Percentiles rank a stretch among this genome's conserved stretches.
These are phyloP conservation scores for Amylocarpus encephaloides DNA, from an alignment of 2,329 filamentous ascomycete genomes.

Conservation along the genomic window DNA sequence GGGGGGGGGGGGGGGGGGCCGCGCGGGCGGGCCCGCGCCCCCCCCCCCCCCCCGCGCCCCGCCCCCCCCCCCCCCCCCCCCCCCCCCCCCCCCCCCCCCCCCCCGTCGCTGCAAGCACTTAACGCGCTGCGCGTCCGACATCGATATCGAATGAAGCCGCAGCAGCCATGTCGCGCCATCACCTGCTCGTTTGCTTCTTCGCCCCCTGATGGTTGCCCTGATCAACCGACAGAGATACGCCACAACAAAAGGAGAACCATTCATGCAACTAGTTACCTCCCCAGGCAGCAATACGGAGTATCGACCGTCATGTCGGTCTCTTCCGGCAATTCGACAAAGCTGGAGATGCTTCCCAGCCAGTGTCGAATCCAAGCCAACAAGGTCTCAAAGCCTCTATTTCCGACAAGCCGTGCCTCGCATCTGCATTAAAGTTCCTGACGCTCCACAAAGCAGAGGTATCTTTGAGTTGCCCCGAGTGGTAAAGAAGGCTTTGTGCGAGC, in stretches of 20 bases:
- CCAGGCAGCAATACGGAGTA: background rate
- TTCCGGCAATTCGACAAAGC: background rate
- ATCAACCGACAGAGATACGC: slow-evolving; percentile 13
- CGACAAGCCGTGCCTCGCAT: background rate
- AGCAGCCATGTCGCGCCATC: slow-evolving; percentile 9
- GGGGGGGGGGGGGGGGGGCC: too few relatives aligned
- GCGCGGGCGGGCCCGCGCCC: too few relatives aligned
- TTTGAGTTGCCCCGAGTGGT: slow-evolving; percentile 4
- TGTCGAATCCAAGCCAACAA: background rate
- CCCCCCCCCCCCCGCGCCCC: too few relatives aligned
- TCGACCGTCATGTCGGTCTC: background rate
- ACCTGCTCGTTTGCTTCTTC: slow-evolving; percentile 2
- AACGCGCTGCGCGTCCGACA: slow-evolving; percentile 19
- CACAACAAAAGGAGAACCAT: background rate
- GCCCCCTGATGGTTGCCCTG: slow-evolving; percentile 3
- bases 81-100: too few relatives aligned
- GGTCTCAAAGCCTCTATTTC: background rate
- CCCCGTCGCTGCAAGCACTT: too few relatives aligned
- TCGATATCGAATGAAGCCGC: slow-evolving; percentile 16
- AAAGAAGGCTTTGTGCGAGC: slow-evolving; percentile 18
- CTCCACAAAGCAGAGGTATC: background rate
- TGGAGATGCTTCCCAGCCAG: background rate
- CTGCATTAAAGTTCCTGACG: slow-evolving; percentile 4
- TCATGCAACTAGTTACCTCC: background rate
- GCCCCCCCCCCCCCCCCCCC: too few relatives aligned